Evolutionary conservation across 192 early-diverging fungal species (phyloP), one percentile per base, ranked within the genome.

Genomic region (Gonapodya prolifera): DNA sequence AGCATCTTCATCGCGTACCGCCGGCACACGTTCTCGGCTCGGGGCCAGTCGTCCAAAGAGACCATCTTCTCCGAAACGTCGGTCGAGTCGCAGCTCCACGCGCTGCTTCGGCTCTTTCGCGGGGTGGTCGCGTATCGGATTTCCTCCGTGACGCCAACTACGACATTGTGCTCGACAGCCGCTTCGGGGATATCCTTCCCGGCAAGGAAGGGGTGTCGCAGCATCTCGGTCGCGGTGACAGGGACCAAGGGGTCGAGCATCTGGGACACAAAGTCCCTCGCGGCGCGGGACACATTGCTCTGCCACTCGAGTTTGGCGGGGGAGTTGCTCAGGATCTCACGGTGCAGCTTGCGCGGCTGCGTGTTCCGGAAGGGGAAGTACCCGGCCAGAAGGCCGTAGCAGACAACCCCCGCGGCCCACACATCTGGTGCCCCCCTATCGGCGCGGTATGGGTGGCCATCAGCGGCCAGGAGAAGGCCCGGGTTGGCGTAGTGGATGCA

Each of bases 401-500:
- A 18, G 71, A 32, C 18, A 8, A 73, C 71, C 8, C 28, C 71
- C 16, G 32, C 28, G 28, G 71, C 71, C 71, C 71, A 73, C 28
- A 73, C 71, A 29, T 73, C 71, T 2, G 45, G 45, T 61, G 8
- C 45, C 8, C 45, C 45, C 8, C 45, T 8, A 16, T 61, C 45
- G 45, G 45, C 8, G 45, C 45, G 45, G 45, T 61, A 61, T 23
- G 45, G 45, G 45, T 61, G 45, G 45, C 8, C 8, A 61, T 61
- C 45, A 23, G 45, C 45, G 23, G 45, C 45, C 8, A 61, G 71
- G 71, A 73, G 71, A 8, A 73, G 71, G 18, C 18, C 18, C 2
- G 71, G 71, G 71, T 8, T 30, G 71, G 71, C 71, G 71, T 73
- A 73, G 71, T 73, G 71, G 71, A 73, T 32, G 71, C 71, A 73